Evolutionary conservation across 164 flowering plant species (phyloP), one percentile per base, ranked within the genome.

Genomic region (Houttuynia cordata): DNA sequence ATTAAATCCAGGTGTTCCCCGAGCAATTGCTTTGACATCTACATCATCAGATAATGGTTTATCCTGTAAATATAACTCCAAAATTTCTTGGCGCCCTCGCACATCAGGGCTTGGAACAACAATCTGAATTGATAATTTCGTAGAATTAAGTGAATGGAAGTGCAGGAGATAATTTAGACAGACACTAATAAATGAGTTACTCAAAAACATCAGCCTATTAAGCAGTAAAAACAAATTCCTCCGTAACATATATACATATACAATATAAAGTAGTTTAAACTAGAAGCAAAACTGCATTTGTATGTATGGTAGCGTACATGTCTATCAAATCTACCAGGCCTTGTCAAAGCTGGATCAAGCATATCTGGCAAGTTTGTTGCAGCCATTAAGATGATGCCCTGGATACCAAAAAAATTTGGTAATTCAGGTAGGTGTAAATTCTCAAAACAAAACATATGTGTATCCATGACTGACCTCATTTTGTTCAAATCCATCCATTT

Each of bases 401-500:
- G 61, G 25, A 62, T 24, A 51, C 55, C 22, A 62, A 70, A 55
- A 57, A 53, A n/a, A 61, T 40, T 40, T 63, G 66, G 50, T 61
- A 57, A 41, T 51, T 22, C 0, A 41, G n/a, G 10, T n/a, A 56
- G 42, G 50, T 41, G 19, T 45, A 12, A 45, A 45, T 45, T 17
- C 49, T 45, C 18, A 23, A 54, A 54, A 23, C 3, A 23, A 23
- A 3, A 10, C 49, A 17, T 45, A 61, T 23, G 21, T 58, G 60
- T 25, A 18, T 10, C 18, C 17, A 23, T 41, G 23, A 0, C 58
- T 23, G 24, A 88, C 99, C 96, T 94, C 99, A 79, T 88, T 91
- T 69, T 91, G 97, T 61, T 94, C 97, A 77, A 94, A 94, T 24
- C 99, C 99, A 81, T 94, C 99, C 99, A 94, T 91, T 79, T 94